phyloP scores from a whole-genome alignment of 169 alveolate species.

The Plasmodium ovale region DNA sequence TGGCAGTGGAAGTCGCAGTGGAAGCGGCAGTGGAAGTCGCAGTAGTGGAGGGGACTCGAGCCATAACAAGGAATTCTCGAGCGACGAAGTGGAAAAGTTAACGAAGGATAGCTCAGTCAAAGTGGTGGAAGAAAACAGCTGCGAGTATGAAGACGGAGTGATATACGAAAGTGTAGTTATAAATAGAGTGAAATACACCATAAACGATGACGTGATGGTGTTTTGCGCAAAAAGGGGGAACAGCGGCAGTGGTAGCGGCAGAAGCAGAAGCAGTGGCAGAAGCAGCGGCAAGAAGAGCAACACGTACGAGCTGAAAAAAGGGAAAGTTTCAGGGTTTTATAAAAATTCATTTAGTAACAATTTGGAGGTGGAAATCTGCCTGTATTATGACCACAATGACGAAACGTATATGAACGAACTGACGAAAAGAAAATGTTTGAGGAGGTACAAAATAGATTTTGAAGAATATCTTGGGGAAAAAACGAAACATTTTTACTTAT shows the following conservation, averaged over 20 bases:
- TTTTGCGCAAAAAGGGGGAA: not conserved
- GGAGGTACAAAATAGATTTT: constrained; percentile 28
- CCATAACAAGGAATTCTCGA: constrained; percentile 7
- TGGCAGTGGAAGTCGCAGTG: not conserved
- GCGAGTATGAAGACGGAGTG: constrained; percentile 59
- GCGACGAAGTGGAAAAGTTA: constrained; percentile 3
- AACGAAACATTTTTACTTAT: constrained; percentile 14
- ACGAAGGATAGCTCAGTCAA: not conserved
- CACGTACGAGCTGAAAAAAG: constrained; percentile 30
- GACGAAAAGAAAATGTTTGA: not conserved
- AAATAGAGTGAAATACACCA: constrained; percentile 16
- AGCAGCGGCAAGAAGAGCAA: not conserved
- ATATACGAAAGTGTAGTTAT: constrained; percentile 37
- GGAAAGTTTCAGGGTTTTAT: constrained; percentile 47
- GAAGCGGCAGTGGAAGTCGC: not conserved
- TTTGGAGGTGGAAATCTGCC: constrained; percentile 35
- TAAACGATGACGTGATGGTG: constrained; percentile 32
- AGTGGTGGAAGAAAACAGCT: constrained; percentile 10
- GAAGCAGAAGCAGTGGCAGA: not conserved
- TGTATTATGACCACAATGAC: constrained; percentile 37
- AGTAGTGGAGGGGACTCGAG: not conserved
- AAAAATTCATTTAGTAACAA: not conserved
- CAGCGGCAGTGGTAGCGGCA: not conserved
- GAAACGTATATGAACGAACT: constrained; percentile 9
- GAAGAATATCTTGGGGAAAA: constrained; percentile 9